Percentiles rank a stretch among this genome's conserved stretches.
Conservation (phyloP, 371 early-diverging fungal genomes). For the Rhizopus stolonifer region DNA sequence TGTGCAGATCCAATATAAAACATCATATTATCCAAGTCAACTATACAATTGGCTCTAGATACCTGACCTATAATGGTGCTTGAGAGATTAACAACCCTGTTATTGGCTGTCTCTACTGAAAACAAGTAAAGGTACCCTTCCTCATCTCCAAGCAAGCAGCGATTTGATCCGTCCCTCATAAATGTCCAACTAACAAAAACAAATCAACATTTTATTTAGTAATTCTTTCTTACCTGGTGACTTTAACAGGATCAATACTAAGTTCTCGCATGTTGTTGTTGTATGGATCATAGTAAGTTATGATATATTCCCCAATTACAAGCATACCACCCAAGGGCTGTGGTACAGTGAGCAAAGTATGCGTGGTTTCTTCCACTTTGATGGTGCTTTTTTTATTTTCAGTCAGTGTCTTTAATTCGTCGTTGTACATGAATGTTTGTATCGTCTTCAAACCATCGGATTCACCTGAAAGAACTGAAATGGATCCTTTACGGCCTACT, state of each 20-base stretch:
- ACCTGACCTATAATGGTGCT: constrained; percentile 18
- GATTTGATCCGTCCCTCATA: constrained; percentile 41
- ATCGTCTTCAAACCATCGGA: constrained; percentile 21
- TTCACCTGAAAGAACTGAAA: constrained; percentile 20
- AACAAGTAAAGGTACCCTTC: constrained; percentile 68
- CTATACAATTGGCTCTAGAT: constrained; percentile 60
- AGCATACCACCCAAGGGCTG: constrained; percentile 62
- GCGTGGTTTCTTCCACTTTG: constrained; percentile 53
- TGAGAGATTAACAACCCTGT: constrained; percentile 9
- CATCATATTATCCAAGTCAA: constrained; percentile 64
- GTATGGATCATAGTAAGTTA: constrained; percentile 51
- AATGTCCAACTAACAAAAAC: constrained; percentile 30
- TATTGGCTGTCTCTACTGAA: constrained; percentile 34
- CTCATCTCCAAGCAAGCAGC: constrained; percentile 76
- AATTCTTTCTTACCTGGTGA: constrained; percentile 22
- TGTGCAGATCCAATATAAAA: constrained; percentile 81
- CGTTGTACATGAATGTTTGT: constrained; percentile 7
- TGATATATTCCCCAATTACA: constrained; percentile 69
- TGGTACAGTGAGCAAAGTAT: constrained; percentile 61
- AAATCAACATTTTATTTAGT: neutral
- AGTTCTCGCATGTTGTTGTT: constrained; percentile 25
- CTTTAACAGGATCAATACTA: constrained; percentile 51
- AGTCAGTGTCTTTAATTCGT: neutral
- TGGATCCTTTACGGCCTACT: neutral
- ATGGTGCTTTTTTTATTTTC: constrained; percentile 12